These are phyloP conservation scores for sorghum (Sorghum bicolor) DNA, from an alignment of 176 grass and related monocot genomes.

Conservation along the genomic window DNA sequence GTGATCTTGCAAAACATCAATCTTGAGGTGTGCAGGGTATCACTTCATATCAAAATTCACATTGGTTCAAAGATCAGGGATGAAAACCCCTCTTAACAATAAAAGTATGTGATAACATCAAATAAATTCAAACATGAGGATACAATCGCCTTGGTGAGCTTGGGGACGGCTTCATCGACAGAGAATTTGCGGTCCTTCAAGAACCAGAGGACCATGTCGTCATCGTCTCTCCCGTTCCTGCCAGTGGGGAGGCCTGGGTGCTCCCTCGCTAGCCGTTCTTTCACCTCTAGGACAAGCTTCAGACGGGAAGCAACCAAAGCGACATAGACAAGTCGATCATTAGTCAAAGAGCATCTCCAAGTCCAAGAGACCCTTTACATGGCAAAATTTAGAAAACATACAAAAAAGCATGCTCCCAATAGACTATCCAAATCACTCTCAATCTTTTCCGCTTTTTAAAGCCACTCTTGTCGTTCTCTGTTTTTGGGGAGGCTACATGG, in stretches of 20 bases:
- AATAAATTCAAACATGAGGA: conserved; percentile 10
- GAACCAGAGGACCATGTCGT: conserved; percentile 94
- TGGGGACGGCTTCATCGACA: conserved; percentile 57
- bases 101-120: too few species aligned
- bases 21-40: neutral
- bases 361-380: neutral
- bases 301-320: neutral
- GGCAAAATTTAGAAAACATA: neutral
- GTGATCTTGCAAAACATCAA: neutral
- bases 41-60: too few species aligned
- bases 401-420: neutral
- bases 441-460: neutral
- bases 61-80: too few species aligned
- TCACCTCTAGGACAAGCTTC: conserved; percentile 79
- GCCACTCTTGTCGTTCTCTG: too few species aligned
- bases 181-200: conserved; percentile 83
- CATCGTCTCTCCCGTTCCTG: conserved; percentile 72
- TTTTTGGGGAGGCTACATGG: neutral
- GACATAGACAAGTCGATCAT: neutral
- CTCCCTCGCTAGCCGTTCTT: conserved; percentile 59
- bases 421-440: neutral
- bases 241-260: conserved; percentile 63
- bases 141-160: conserved; percentile 87
- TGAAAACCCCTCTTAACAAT: too few species aligned
- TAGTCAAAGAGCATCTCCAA: neutral